A percentile compares a stretch with the other conserved stretches of the same genome.
Evolutionary conservation across 78 protist genomes (phyloP).

Genomic region (Anaeramoeba ignava): DNA sequence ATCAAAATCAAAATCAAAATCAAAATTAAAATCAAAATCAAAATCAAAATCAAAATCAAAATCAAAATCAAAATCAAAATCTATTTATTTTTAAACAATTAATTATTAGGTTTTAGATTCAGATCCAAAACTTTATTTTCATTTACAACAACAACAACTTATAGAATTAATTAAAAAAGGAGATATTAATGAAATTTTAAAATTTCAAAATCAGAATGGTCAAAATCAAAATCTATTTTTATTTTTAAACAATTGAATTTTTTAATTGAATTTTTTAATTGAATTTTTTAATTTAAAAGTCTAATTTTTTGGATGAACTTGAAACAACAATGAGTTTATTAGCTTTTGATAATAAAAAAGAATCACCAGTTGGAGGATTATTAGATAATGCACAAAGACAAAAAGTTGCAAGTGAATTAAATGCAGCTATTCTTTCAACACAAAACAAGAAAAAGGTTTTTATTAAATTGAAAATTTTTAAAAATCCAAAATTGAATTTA

Average conservation of each 20-base stretch:
- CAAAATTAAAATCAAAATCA: too few relatives aligned
- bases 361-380: neutral
- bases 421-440: neutral
- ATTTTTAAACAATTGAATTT: too few relatives aligned
- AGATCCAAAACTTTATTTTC: neutral
- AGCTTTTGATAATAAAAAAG: neutral
- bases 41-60: too few relatives aligned
- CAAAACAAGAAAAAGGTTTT: neutral
- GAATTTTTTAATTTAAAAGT: neutral
- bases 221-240: too few relatives aligned
- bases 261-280: too few relatives aligned
- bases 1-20: too few relatives aligned
- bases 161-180: neutral
- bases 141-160: neutral
- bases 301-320: neutral
- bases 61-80: too few relatives aligned
- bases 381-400: neutral
- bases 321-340: neutral
- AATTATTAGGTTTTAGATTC: too few relatives aligned
- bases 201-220: neutral
- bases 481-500: too few relatives aligned
- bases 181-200: neutral
- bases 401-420: neutral
- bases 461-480: too few relatives aligned
- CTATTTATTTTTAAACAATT: too few relatives aligned